Base-by-base conservation (phyloP, 345 rosid genomes). In the Clarkia xantiana region DNA sequence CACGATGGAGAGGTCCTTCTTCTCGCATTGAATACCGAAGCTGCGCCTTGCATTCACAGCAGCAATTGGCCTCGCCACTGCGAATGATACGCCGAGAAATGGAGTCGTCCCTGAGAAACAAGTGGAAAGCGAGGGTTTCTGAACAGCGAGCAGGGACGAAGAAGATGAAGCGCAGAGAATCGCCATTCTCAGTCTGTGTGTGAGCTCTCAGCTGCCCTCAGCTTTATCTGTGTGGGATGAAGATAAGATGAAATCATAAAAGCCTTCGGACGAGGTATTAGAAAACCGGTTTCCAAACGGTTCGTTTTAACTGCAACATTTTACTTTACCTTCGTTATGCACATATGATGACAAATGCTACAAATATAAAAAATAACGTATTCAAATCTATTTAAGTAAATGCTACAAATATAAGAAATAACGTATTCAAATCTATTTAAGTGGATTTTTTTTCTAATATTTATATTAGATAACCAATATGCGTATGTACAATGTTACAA, bases 21-120 rank as follows among this genome's bases (percentile, higher is more conserved):
- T 66, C 71, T 76, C 75, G 61, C 76, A 78, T 43, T 75, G 65
- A 54, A 82, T 66, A 46, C 41, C 62, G 29, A 76, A 64, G 42
- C 67, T 53, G 40, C 68, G 71, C 19, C 20, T 61, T 41, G 67
- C 13, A 45, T 58, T 61, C 17, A 56, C 42, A 19, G 56, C 47
- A 29, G 63, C 45, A 17, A 61, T 23, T 18, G 77, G 67, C 44
- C 62, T 76, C 47, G 66, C 56, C 59, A 54, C 50, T 12, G 59
- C 53, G n/a, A 15, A 51, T 2, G 77, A 71, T 41, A 70, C 65
- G 2, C 86, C 78, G 1, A 74, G 44, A 50, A 76, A 71, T 9
- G 71, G 67, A 49, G 66, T 58, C 50, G 38, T 22, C 39, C 3
- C 20, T 10, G 52, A 44, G 42, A 41, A 13, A 16, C 38, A 6